Evolutionary conservation across 2,329 filamentous ascomycete genomes (phyloP).

Genomic region (Fusarium liriodendri): DNA sequence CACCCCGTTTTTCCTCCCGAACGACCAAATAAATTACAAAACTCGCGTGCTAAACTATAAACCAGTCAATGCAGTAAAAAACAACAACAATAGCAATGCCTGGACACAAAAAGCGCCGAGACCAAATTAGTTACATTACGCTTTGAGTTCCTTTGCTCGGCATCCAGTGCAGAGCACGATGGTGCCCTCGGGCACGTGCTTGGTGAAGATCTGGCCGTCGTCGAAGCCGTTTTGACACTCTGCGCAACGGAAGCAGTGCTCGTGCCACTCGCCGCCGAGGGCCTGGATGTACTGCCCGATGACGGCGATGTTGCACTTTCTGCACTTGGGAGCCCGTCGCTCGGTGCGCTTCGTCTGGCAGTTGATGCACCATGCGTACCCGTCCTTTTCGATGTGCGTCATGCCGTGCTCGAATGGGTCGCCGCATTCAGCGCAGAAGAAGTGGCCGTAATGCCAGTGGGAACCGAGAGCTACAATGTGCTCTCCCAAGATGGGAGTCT

Average conservation of each 20-base stretch:
- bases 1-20: conserved; percentile 10
- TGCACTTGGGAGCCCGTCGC: conserved; percentile 87
- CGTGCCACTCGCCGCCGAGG: conserved; percentile 93
- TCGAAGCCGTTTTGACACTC: conserved; percentile 70
- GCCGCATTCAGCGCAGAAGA: conserved; percentile 98
- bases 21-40: conserved; percentile 20
- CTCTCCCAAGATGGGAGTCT: conserved; percentile 95
- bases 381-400: conserved; percentile 91
- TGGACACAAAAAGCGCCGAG: conserved; percentile 11
- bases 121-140: conserved; percentile 40
- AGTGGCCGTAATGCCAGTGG: conserved; percentile 98
- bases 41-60: conserved; percentile 11
- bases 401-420: conserved; percentile 85
- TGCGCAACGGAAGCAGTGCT: conserved; percentile 87
- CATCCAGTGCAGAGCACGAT: conserved; percentile 72
- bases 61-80: conserved; percentile 3
- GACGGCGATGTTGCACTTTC: conserved; percentile 84
- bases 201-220: conserved; percentile 74
- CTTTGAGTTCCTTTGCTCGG: conserved; percentile 70
- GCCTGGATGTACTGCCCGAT: conserved; percentile 92
- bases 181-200: conserved; percentile 60
- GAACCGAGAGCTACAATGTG: conserved; percentile 92
- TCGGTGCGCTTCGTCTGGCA: conserved; percentile 95
- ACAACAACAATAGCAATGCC: conserved; percentile 8
- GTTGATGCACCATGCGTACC: conserved; percentile 94